Conservation (phyloP, 768 basidiomycete genomes). For the Trametes sanguinea region DNA sequence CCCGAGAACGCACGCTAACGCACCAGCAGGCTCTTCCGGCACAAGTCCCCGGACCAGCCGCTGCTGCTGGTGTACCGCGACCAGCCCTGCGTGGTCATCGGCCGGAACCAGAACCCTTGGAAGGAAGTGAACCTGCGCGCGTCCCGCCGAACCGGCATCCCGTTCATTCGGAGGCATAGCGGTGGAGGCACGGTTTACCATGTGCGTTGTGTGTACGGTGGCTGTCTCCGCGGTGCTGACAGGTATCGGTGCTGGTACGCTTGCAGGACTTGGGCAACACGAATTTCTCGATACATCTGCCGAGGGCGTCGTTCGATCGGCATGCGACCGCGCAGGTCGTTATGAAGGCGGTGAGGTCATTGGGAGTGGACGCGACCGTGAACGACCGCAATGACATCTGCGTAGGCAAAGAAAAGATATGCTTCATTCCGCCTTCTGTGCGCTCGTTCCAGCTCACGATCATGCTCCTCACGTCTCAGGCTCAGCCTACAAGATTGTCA, state of each 20-base stretch:
- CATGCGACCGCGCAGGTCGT: conserved; percentile 76
- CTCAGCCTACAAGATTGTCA: conserved; percentile 95
- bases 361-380: conserved; percentile 76
- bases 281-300: conserved; percentile 93
- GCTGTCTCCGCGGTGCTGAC: neutral
- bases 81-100: conserved; percentile 87
- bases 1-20: neutral
- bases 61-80: conserved; percentile 89
- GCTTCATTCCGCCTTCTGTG: conserved; percentile 36
- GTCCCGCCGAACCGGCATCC: conserved; percentile 54
- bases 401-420: conserved; percentile 84
- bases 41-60: conserved; percentile 64
- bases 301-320: conserved; percentile 79
- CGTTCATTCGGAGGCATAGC: conserved; percentile 82
- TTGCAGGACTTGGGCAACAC: conserved; percentile 94
- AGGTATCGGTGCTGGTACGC: neutral
- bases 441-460: no score
- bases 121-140: conserved; percentile 85
- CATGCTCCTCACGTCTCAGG: conserved; percentile 76
- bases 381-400: conserved; percentile 94
- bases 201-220: conserved; percentile 47
- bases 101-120: conserved; percentile 98
- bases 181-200: conserved; percentile 98
- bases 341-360: conserved; percentile 68
- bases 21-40: conserved; percentile 72